phyloP scores from a whole-genome alignment of 2,329 filamentous ascomycete species.

The Sporothrix euskadiensis region DNA sequence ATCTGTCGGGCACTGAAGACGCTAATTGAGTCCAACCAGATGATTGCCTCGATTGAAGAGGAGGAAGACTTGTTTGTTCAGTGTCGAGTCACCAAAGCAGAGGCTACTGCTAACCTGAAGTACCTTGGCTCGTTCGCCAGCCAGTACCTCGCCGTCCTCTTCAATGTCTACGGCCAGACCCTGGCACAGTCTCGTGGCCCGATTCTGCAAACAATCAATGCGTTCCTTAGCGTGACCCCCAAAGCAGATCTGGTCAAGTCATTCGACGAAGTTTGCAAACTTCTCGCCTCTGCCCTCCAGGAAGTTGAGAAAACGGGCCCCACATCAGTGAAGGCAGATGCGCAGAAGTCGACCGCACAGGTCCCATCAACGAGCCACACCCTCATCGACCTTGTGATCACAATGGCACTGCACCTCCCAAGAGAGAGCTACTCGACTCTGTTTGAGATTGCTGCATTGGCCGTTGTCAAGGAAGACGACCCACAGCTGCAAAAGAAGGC shows the following conservation, averaged over 20 bases:
- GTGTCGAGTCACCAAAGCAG: conserved; percentile 71
- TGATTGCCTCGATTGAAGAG: conserved; percentile 67
- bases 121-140: conserved; percentile 77
- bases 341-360: conserved; percentile 42
- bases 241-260: conserved; percentile 78
- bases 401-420: conserved; percentile 90
- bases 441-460: conserved; percentile 81
- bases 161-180: conserved; percentile 98
- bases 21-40: conserved; percentile 88
- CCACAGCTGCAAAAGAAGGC: conserved; percentile 98
- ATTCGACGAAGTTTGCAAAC: conserved; percentile 80
- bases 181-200: conserved; percentile 87
- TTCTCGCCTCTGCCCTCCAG: conserved; percentile 73
- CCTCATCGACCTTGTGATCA: conserved; percentile 94
- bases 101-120: conserved; percentile 77
- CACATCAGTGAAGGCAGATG: conserved; percentile 46
- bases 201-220: conserved; percentile 91
- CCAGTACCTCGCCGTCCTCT: conserved; percentile 93
- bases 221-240: conserved; percentile 86
- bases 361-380: conserved; percentile 94
- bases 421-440: conserved; percentile 79
- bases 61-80: conserved; percentile 77
- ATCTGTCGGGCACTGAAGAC: conserved; percentile 84
- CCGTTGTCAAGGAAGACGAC: conserved; percentile 79
- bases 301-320: conserved; percentile 42